Conservation (phyloP, 495 filamentous ascomycete genomes). For the Monascus purpureus region DNA sequence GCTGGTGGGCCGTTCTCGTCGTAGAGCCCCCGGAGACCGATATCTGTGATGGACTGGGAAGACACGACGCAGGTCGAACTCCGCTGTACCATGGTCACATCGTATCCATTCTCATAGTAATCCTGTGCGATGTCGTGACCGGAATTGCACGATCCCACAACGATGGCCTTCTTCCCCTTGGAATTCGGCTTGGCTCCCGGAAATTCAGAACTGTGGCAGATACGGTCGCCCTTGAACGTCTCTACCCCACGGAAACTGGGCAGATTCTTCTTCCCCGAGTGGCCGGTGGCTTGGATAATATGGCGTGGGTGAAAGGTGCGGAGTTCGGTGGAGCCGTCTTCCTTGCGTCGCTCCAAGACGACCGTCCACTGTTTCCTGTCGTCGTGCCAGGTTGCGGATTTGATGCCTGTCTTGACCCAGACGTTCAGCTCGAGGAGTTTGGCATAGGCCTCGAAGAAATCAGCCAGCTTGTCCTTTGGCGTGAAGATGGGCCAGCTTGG, state of each 20-base stretch:
- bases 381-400: conserved; percentile 38
- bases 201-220: conserved; percentile 64
- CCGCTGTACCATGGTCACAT: conserved; percentile 77
- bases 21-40: conserved; percentile 45
- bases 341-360: conserved; percentile 33
- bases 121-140: conserved; percentile 75
- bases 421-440: conserved; percentile 63
- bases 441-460: conserved; percentile 66
- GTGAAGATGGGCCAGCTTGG: conserved; percentile 52
- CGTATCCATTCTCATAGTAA: conserved; percentile 64
- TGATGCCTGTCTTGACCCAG: conserved; percentile 47
- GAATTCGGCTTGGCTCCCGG: conserved; percentile 35
- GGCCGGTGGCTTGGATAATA: conserved; percentile 58
- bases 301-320: conserved; percentile 51
- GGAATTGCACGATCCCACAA: conserved; percentile 73
- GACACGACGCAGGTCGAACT: conserved; percentile 59
- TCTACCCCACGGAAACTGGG: conserved; percentile 50
- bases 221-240: conserved; percentile 32
- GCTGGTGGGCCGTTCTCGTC: conserved; percentile 38
- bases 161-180: conserved; percentile 50
- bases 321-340: conserved; percentile 34
- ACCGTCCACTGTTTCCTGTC: conserved; percentile 45
- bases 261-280: conserved; percentile 53
- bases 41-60: conserved; percentile 36
- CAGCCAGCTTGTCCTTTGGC: conserved; percentile 69